phyloP scores from a whole-genome alignment of 441 rosid species.

The Arabidopsis hybrid region DNA sequence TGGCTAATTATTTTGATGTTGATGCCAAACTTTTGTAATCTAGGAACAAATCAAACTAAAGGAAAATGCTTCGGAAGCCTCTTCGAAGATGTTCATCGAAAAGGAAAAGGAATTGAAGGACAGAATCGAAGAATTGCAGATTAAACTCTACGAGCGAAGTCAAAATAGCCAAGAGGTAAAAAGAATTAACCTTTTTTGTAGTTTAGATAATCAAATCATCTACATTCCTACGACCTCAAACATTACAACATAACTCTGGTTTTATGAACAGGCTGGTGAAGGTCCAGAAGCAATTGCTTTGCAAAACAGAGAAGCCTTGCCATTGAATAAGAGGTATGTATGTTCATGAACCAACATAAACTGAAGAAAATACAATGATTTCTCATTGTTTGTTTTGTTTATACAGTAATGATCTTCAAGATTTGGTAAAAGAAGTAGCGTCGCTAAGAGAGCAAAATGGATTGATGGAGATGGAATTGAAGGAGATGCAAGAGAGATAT shows the following conservation, averaged over 20 bases:
- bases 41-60: slow-evolving; percentile 73
- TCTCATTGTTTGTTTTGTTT: neutral
- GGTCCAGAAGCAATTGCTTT: slow-evolving; percentile 3
- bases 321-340: slow-evolving; percentile 38
- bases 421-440: slow-evolving; percentile 51
- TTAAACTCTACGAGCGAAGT: slow-evolving; percentile 58
- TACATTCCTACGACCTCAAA: slow-evolving; percentile 3
- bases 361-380: neutral
- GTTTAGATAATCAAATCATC: neutral
- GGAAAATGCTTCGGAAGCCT: slow-evolving; percentile 66
- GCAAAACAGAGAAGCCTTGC: neutral
- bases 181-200: slow-evolving; percentile 29
- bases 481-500: slow-evolving; percentile 85
- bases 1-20: neutral
- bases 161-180: slow-evolving; percentile 58
- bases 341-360: slow-evolving; percentile 23
- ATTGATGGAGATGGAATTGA: slow-evolving; percentile 73
- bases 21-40: neutral
- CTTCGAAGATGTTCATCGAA: slow-evolving; percentile 55
- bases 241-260: slow-evolving; percentile 14
- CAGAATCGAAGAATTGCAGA: slow-evolving; percentile 67
- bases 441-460: slow-evolving; percentile 61
- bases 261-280: slow-evolving; percentile 27
- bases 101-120: slow-evolving; percentile 66
- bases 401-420: slow-evolving; percentile 17